Evolutionary conservation across 768 basidiomycete species (phyloP).

Genomic region (Amylocystis lapponica): DNA sequence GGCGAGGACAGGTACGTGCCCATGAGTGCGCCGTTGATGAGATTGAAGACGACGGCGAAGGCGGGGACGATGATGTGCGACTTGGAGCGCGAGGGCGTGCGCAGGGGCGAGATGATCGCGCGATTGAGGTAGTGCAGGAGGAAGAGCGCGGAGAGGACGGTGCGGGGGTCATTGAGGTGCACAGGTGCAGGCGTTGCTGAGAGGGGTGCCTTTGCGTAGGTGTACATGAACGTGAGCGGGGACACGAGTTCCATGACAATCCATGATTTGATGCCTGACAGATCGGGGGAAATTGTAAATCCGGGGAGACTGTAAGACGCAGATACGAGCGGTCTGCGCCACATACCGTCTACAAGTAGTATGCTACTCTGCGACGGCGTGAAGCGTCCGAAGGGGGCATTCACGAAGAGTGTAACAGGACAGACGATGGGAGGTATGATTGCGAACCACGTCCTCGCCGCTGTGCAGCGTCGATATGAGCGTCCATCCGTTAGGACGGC

Average conservation of each 20-base stretch:
- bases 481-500: background rate
- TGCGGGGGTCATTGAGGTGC: slow-evolving; percentile 35
- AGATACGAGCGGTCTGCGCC: background rate
- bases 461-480: slow-evolving; percentile 18
- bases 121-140: slow-evolving; percentile 82
- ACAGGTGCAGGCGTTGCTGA: slow-evolving; percentile 25
- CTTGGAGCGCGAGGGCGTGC: slow-evolving; percentile 74
- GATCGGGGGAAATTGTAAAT: background rate
- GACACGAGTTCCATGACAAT: slow-evolving; percentile 73
- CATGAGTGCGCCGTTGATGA: slow-evolving; percentile 63
- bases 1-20: slow-evolving; percentile 67
- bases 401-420: slow-evolving; percentile 43
- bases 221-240: slow-evolving; percentile 47
- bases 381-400: slow-evolving; percentile 84
- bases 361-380: slow-evolving; percentile 38
- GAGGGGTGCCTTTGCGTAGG: slow-evolving; percentile 45
- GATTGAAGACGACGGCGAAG: slow-evolving; percentile 58
- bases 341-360: slow-evolving; percentile 53
- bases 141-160: slow-evolving; percentile 52
- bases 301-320: background rate
- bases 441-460: slow-evolving; percentile 39
- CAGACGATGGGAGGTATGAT: slow-evolving; percentile 30
- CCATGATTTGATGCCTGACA: slow-evolving; percentile 49
- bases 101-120: slow-evolving; percentile 70
- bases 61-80: slow-evolving; percentile 64